A percentile compares a stretch with the other conserved stretches of the same genome.
These are phyloP conservation scores for Escovopsis weberi DNA, from an alignment of 2,329 filamentous ascomycete species.

Conservation along the genomic window DNA sequence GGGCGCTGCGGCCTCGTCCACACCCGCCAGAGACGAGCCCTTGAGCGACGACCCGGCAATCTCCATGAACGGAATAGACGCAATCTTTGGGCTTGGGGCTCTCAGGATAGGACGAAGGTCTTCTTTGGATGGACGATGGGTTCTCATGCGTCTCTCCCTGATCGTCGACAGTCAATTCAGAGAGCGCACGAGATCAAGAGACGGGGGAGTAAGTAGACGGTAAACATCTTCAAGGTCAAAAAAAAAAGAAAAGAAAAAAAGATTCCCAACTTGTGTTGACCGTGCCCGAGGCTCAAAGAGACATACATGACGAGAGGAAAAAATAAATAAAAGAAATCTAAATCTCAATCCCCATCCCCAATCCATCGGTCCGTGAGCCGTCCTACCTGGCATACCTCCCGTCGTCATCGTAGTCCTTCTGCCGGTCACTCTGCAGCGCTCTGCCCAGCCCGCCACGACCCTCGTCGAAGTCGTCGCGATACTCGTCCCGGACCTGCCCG, in stretches of 20 bases:
- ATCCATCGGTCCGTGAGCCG: background rate
- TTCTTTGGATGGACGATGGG: background rate
- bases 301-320: background rate
- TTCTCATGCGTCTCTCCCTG: background rate
- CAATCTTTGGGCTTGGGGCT: background rate
- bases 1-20: background rate
- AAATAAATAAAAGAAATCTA: background rate
- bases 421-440: constrained; percentile 45
- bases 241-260: background rate
- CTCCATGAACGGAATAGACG: no score
- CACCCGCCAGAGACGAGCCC: no score
- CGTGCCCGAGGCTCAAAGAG: background rate
- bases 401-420: constrained; percentile 27
- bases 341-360: background rate
- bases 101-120: constrained; percentile 17
- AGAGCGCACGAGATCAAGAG: background rate
- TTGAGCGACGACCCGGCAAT: no score
- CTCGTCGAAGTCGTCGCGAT: constrained; percentile 91
- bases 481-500: constrained; percentile 94
- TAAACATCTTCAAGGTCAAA: background rate
- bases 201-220: background rate
- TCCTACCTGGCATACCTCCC: constrained; percentile 9
- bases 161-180: constrained; percentile 3
- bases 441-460: constrained; percentile 81
- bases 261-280: background rate